Base-by-base conservation (phyloP, 768 basidiomycete species). In the Lactarius sp. region DNA sequence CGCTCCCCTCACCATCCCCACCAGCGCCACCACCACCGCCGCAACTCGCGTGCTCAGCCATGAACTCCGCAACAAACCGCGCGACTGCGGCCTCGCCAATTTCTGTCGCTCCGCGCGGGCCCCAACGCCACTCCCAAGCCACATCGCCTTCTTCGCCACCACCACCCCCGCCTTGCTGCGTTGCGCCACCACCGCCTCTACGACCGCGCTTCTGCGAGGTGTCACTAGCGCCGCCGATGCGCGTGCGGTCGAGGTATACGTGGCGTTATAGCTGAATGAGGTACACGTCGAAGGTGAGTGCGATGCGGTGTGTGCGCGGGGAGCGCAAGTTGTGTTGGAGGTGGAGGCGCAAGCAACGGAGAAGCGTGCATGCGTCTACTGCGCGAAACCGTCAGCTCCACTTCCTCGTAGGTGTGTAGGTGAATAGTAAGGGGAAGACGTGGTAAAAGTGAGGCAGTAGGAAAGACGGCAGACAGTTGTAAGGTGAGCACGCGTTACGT, bases 51-150 rank as follows among this genome's bases (percentile, higher is more conserved):
- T 70, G 70, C 52, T 76, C 80, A 42, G 83, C 79, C 88, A 93
- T 92, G 69, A 94, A 90, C 69, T 90, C 85, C 2, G 85, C 85
- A 2, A 95, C 79, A 69, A 96, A 96, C 59, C 75, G 76, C 1
- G 85, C 90, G 9, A 94, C 77, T 12, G 79, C 85, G 62, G 79
- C 75, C 74, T 98, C 95, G 1, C 91, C 88, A 4, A 97, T 83
- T 27, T 98, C 95, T 37, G 83, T 83, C 44, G 87, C 82, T 2
- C 92, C 86, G 34, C 91, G 81, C 33, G 81, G 77, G 3, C 94
- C 94, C 94, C 94, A 98, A 27, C 22, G 22, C 22, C 22, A 27
- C 22, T 27, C 22, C 22, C 22, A 27, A 27, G 22, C 22, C 22
- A 27, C 22, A 27, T 27, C 22, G 22, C n/a, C n/a, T n/a, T 27